Conservation (phyloP, 495 filamentous ascomycete species). For the Penicillium psychrofluorescens region DNA sequence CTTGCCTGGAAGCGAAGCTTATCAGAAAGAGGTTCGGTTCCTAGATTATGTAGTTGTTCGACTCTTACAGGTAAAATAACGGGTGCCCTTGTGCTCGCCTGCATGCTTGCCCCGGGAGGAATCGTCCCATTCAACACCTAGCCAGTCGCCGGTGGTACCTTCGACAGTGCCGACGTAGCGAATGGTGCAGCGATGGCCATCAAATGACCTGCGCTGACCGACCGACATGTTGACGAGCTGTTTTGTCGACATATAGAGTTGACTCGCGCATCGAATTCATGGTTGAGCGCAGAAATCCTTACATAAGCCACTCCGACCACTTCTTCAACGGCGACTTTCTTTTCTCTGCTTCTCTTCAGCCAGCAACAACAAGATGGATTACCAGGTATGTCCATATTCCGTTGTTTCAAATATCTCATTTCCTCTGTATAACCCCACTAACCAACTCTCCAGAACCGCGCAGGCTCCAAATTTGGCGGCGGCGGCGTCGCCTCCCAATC, state of each 20-base stretch:
- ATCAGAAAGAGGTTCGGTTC: too few relatives aligned
- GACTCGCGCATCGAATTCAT: too few relatives aligned
- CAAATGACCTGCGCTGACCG: slow-evolving; percentile 67
- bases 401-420: background rate
- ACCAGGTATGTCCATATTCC: slow-evolving; percentile 37
- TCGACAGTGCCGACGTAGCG: slow-evolving; percentile 72
- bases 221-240: slow-evolving; percentile 4
- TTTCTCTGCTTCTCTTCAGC: slow-evolving; percentile 8
- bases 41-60: too few relatives aligned
- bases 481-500: slow-evolving; percentile 92
- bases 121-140: slow-evolving; percentile 98
- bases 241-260: too few relatives aligned
- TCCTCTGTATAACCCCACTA: too few relatives aligned
- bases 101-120: slow-evolving; percentile 78
- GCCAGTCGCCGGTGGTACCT: slow-evolving; percentile 74
- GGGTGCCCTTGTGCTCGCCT: slow-evolving; percentile 67
- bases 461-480: slow-evolving; percentile 96
- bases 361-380: slow-evolving; percentile 44
- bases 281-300: slow-evolving; percentile 2
- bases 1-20: slow-evolving; percentile 39
- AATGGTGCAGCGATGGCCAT: slow-evolving; percentile 69
- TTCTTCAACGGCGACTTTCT: slow-evolving; percentile 9
- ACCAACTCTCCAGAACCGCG: slow-evolving; percentile 61
- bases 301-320: slow-evolving; percentile 15
- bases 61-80: slow-evolving; percentile 73